Evolutionary conservation across 371 early-diverging fungal species (phyloP).

Genomic region (Chytridium lagenaria): DNA sequence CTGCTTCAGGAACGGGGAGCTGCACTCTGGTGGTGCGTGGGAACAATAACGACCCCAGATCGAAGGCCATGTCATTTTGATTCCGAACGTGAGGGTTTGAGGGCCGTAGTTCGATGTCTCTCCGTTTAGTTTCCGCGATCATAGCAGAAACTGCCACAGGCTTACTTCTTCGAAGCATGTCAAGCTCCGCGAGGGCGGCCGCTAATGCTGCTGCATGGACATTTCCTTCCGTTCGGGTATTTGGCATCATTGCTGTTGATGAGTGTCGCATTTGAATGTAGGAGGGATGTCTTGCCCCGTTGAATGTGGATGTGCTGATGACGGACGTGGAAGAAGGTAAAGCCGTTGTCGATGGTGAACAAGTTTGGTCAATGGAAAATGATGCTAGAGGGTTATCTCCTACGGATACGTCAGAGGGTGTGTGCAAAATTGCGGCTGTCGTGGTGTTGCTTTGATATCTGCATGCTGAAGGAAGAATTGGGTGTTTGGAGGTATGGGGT

Average conservation of each 20-base stretch:
- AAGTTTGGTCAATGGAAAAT: no score
- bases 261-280: constrained; percentile 9
- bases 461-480: no score
- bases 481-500: no score
- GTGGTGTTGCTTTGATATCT: no score
- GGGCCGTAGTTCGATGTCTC: not conserved
- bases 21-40: not conserved
- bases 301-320: not conserved
- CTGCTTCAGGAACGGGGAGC: not conserved
- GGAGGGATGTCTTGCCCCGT: not conserved
- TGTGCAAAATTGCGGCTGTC: no score
- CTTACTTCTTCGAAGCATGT: not conserved
- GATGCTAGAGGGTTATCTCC: no score
- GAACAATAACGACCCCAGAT: not conserved
- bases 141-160: not conserved
- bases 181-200: not conserved
- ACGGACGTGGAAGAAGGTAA: no score
- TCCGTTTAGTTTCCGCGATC: not conserved
- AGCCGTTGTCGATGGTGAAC: no score
- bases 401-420: no score
- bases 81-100: not conserved
- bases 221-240: not conserved
- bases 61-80: not conserved
- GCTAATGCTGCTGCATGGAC: not conserved
- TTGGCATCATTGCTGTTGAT: constrained; percentile 1